Conservation (phyloP, 345 rosid genomes). For the Viola odorata region DNA sequence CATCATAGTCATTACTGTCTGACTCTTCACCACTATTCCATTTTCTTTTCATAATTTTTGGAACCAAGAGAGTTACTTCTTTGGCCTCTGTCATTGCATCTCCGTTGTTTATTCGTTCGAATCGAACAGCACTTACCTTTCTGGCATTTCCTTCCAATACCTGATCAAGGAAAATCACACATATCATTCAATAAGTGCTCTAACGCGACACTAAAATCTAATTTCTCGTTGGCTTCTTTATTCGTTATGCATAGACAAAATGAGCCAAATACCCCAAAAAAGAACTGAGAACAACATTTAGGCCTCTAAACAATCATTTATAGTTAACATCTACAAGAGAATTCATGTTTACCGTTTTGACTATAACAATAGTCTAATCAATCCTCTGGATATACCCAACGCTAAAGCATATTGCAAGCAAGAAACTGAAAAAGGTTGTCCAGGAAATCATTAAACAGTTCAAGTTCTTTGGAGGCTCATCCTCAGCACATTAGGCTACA, state of each 20-base stretch:
- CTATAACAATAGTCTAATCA: not conserved
- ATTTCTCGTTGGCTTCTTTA: not conserved
- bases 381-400: not conserved
- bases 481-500: too few relatives aligned
- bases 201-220: conserved; percentile 8
- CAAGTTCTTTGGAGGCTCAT: too few relatives aligned
- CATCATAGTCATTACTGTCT: conserved; percentile 26
- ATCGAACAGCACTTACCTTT: conserved; percentile 87
- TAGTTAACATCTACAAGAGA: too few relatives aligned
- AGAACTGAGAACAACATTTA: too few relatives aligned
- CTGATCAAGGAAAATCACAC: conserved; percentile 32
- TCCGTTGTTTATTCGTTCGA: conserved; percentile 58
- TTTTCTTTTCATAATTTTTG: conserved; percentile 72
- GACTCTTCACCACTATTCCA: conserved; percentile 62
- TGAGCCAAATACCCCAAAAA: too few relatives aligned
- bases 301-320: too few relatives aligned
- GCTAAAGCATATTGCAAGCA: not conserved
- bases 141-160: conserved; percentile 94
- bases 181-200: conserved; percentile 8
- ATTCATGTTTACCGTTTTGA: not conserved
- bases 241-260: too few relatives aligned
- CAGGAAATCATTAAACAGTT: too few relatives aligned
- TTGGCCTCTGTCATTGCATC: conserved; percentile 47
- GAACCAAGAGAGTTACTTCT: conserved; percentile 63
- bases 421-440: not conserved